These are phyloP conservation scores for Tolypocladium ophioglossoides DNA, from an alignment of 2,329 filamentous ascomycete genomes.

Conservation along the genomic window DNA sequence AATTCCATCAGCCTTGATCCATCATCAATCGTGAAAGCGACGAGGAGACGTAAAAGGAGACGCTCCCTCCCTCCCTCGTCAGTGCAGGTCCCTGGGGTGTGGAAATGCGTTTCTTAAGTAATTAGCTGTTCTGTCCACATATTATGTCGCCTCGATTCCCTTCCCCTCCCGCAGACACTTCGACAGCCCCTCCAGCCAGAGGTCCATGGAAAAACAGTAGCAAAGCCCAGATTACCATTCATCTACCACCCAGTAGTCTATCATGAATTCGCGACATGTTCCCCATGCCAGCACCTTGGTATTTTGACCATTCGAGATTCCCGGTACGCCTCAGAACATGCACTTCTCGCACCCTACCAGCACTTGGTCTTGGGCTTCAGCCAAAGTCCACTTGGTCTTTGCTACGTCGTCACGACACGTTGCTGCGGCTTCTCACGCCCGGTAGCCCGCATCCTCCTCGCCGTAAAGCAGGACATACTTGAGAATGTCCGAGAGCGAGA, in stretches of 20 bases:
- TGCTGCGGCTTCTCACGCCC: background rate
- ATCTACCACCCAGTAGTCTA: background rate
- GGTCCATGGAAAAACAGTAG: too few relatives aligned
- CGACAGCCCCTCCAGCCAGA: background rate
- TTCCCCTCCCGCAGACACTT: background rate
- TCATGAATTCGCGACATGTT: background rate
- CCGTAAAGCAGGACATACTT: slow-evolving; percentile 85
- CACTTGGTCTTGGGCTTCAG: background rate
- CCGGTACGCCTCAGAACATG: slow-evolving; percentile 1
- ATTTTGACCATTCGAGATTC: slow-evolving; percentile 1
- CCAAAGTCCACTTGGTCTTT: background rate
- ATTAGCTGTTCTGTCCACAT: background rate
- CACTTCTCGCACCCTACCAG: background rate
- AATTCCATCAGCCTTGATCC: background rate
- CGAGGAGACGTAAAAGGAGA: too few relatives aligned
- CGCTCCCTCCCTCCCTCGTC: too few relatives aligned
- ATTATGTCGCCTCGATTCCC: background rate
- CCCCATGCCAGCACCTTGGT: background rate
- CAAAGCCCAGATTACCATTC: background rate
- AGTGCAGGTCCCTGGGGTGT: background rate
- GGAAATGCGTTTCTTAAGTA: background rate
- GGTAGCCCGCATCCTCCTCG: slow-evolving; percentile 40
- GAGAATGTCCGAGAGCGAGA: slow-evolving; percentile 92
- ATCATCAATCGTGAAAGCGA: background rate
- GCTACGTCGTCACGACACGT: background rate